Conservation (phyloP, 768 basidiomycete species). For the Arthromyces matolae region DNA sequence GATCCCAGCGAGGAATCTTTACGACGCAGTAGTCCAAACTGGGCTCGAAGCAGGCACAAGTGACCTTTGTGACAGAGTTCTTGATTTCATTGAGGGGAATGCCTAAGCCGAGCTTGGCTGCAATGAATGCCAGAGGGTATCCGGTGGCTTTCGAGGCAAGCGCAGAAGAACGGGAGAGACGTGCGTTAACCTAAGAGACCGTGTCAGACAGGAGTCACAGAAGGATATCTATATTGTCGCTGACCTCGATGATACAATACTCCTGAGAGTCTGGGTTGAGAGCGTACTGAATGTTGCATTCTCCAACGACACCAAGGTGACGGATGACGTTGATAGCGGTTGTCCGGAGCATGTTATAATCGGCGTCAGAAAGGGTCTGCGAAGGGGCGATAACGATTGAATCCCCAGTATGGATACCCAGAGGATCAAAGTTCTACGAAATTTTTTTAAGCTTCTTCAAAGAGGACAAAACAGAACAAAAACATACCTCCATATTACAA, state of each 20-base stretch:
- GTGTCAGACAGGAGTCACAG: not conserved
- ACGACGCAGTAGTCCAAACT: slow-evolving; percentile 96
- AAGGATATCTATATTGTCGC: slow-evolving; percentile 5
- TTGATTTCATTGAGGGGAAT: slow-evolving; percentile 97
- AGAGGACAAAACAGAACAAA: not conserved
- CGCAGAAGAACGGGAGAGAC: slow-evolving; percentile 95
- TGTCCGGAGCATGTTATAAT: slow-evolving; percentile 98
- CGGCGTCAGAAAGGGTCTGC: slow-evolving; percentile 97
- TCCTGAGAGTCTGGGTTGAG: slow-evolving; percentile 92
- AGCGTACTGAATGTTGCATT: slow-evolving; percentile 99
- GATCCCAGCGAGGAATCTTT: slow-evolving; percentile 98
- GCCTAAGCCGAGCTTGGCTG: slow-evolving; percentile 94
- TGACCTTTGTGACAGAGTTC: slow-evolving; percentile 96
- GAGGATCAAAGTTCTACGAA: slow-evolving; percentile 92
- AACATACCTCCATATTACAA: slow-evolving; percentile 97
- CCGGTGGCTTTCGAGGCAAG: slow-evolving; percentile 98
- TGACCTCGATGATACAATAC: slow-evolving; percentile 98
- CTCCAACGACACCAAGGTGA: slow-evolving; percentile 96
- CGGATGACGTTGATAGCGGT: slow-evolving; percentile 98
- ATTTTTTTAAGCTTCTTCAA: not conserved
- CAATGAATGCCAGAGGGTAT: slow-evolving; percentile 97
- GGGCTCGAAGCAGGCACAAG: slow-evolving; percentile 97
- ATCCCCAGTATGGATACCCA: slow-evolving; percentile 98
- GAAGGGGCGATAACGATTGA: slow-evolving; percentile 98
- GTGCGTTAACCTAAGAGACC: slow-evolving; percentile 72